Percentiles rank a stretch among this genome's conserved stretches.
These are phyloP conservation scores for Penicillium paxilli DNA, from an alignment of 495 filamentous ascomycete genomes.

Conservation along the genomic window DNA sequence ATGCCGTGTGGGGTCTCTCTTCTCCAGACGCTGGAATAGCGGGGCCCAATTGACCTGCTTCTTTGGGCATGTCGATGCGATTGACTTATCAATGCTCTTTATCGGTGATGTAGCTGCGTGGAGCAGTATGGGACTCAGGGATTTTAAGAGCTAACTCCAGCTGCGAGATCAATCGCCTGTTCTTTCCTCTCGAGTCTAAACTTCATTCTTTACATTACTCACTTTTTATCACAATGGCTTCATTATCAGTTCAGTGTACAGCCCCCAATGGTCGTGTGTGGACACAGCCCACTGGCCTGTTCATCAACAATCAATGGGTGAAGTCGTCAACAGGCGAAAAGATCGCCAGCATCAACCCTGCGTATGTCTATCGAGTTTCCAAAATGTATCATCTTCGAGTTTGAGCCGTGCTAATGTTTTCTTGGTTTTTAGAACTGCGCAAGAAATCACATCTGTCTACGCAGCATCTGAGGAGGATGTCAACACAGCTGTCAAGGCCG, in stretches of 20 bases:
- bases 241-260: slow-evolving; percentile 26
- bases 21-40: slow-evolving; percentile 4
- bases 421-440: slow-evolving; percentile 53
- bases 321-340: slow-evolving; percentile 68
- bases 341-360: slow-evolving; percentile 78
- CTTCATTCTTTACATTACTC: background rate
- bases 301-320: slow-evolving; percentile 95
- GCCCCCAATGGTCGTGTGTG: slow-evolving; percentile 79
- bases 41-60: slow-evolving; percentile 11
- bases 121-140: background rate
- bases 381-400: background rate
- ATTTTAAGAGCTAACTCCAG: slow-evolving; percentile 20
- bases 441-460: slow-evolving; percentile 78
- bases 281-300: slow-evolving; percentile 74
- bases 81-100: slow-evolving; percentile 9
- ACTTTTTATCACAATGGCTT: slow-evolving; percentile 16
- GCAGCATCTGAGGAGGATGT: slow-evolving; percentile 80
- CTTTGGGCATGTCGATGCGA: slow-evolving; percentile 25
- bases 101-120: slow-evolving; percentile 8
- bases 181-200: slow-evolving; percentile 4
- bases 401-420: slow-evolving; percentile 13
- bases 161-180: slow-evolving; percentile 11
- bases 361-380: slow-evolving; percentile 49
- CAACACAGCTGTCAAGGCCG: slow-evolving; percentile 77
- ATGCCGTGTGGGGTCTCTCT: slow-evolving; percentile 14